phyloP scores from a whole-genome alignment of 2,329 filamentous ascomycete species.

The Sporothrix sp. region DNA sequence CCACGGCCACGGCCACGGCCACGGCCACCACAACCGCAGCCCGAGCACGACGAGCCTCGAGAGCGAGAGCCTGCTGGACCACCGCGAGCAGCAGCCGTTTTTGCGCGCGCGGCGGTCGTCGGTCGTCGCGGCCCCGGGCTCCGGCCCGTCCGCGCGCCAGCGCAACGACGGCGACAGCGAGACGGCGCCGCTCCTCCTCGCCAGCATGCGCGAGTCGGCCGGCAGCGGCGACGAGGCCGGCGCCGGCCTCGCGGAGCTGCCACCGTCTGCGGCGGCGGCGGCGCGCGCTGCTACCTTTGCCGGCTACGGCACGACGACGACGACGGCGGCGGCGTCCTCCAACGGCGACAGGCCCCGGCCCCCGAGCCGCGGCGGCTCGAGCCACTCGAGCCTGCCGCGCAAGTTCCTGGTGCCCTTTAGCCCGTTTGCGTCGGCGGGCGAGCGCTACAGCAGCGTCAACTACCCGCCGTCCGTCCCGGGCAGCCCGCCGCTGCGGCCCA shows the following conservation, averaged over 20 bases:
- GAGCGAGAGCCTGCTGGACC: conserved; percentile 78
- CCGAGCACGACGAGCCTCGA: conserved; percentile 80
- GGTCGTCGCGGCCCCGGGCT: conserved; percentile 22
- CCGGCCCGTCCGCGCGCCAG: neutral
- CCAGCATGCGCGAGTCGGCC: too few species aligned
- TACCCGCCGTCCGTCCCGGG: conserved; percentile 59
- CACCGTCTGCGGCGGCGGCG: conserved; percentile 34
- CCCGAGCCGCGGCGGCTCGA: conserved; percentile 38
- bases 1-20: neutral
- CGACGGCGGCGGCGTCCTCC: conserved; percentile 37
- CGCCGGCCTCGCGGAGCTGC: conserved; percentile 16
- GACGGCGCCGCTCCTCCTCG: conserved; percentile 41
- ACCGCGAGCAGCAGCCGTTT: conserved; percentile 53
- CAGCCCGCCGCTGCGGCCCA: conserved; percentile 44
- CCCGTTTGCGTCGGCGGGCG: conserved; percentile 24
- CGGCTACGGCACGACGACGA: conserved; percentile 23
- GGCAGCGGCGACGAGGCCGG: conserved; percentile 16
- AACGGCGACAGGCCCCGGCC: conserved; percentile 26
- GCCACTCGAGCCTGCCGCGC: conserved; percentile 40
- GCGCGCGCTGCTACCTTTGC: conserved; percentile 21
- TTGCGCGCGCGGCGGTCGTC: conserved; percentile 57
- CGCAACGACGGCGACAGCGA: conserved; percentile 36
- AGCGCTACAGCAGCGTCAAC: conserved; percentile 54
- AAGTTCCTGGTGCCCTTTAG: conserved; percentile 23
- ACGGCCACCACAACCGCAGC: conserved; percentile 36